Evolutionary conservation across 148 eudicot species (phyloP), one percentile per base, ranked within the genome.

Genomic region (Rhododendron mucronatum): DNA sequence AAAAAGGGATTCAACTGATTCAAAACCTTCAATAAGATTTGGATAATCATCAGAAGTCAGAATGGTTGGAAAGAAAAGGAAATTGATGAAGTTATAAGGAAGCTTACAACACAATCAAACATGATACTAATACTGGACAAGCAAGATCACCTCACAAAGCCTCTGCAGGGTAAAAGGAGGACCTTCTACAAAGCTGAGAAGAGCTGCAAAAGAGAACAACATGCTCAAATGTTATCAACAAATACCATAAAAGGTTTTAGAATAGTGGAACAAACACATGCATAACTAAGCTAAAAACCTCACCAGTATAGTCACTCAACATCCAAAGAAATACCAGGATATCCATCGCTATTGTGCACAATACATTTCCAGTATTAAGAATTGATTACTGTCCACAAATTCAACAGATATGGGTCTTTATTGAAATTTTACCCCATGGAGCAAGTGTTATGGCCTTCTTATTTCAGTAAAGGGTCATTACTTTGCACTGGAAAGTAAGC

Each of bases 141-240:
- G 9, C 51, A 82, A 41, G 67, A 86, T 90, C 87, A 96, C 98
- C 98, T 96, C 98, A 78, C 93, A 93, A 77, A 96, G 90, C 89
- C 98, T 93, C 88, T 96, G 98, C 89, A 96, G 85, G 83, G 98
- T 96, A 90, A 96, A 94, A 82, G 98, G 98, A 75, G 98, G 98
- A 73, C 98, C 98, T 80, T 93, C 98, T 37, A 86, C 78, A 86
- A 96, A 94, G 88, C 94, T 91, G 84, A 75, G 75, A 86, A 96
- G 95, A 89, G 94, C 98, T 96, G 95, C 93, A 89, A 85, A 65
- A 76, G 55, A 89, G 6, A 79, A 82, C 7, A 82, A 53, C 47
- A 63, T 10, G 45, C 51, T 76, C 85, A 7, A 84, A 71, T 73
- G 41, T 63, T 69, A 28, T 87, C 33, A 47, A 16, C 37, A 81